A percentile compares a stretch with the other conserved stretches of the same genome.
Conservation (phyloP, 306 rosid species). For the Sechiopsis laciniata region DNA sequence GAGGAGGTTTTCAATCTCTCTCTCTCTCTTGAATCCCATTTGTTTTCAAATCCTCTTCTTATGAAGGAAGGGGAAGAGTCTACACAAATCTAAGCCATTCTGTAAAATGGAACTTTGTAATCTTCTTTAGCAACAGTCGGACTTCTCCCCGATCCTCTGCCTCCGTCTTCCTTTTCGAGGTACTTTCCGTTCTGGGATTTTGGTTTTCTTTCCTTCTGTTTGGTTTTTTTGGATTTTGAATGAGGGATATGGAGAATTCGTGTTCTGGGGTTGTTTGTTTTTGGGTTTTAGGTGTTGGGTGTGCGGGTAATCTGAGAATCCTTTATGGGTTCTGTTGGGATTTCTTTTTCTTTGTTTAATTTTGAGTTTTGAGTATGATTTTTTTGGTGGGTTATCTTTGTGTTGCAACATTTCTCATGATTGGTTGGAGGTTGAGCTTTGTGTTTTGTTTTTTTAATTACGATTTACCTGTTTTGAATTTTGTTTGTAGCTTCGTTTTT, state of each 20-base stretch:
- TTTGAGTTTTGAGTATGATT: neutral
- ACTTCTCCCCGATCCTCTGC: constrained; percentile 12
- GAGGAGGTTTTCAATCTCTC: constrained; percentile 19
- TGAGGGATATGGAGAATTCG: no score
- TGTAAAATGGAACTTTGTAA: constrained; percentile 13
- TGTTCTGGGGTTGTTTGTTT: no score
- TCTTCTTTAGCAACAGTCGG: neutral
- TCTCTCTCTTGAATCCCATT: neutral
- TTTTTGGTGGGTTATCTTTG: neutral
- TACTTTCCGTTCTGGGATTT: neutral
- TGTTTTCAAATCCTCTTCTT: neutral
- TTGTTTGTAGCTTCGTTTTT: neutral
- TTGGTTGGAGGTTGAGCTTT: constrained; percentile 6
- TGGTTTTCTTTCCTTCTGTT: neutral
- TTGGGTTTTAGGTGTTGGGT: neutral
- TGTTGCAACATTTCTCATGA: neutral
- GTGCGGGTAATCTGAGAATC: neutral
- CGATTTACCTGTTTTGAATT: neutral
- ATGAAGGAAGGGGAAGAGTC: constrained; percentile 22
- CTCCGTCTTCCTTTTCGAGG: neutral
- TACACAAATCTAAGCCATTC: neutral
- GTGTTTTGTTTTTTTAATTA: neutral
- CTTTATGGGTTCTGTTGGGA: neutral
- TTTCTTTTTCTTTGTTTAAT: neutral
- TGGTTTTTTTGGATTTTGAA: no score